These are phyloP conservation scores for Phtheirospermum japonicum DNA, from an alignment of 257 asterid genomes.

Conservation along the genomic window DNA sequence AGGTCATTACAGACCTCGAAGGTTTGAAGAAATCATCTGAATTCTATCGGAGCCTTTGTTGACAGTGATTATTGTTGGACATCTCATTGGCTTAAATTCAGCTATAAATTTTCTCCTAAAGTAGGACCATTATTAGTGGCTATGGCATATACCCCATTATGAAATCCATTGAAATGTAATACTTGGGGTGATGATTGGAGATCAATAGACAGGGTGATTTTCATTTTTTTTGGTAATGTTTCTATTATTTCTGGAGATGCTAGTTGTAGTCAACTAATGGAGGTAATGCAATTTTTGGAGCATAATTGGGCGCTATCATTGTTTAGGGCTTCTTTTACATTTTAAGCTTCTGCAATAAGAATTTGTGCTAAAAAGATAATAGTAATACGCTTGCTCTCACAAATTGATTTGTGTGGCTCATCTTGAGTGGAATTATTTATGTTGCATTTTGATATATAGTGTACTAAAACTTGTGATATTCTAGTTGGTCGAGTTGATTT, in stretches of 20 bases:
- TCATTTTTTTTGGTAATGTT: background rate
- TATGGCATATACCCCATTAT: background rate
- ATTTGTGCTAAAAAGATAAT: too few species aligned
- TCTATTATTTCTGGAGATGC: background rate
- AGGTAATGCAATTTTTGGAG: slow-evolving; percentile 4
- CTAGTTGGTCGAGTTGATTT: too few species aligned
- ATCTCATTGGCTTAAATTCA: background rate
- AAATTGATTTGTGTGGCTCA: too few species aligned
- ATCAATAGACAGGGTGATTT: slow-evolving; percentile 9
- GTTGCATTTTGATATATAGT: too few species aligned
- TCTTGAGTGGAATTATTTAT: too few species aligned
- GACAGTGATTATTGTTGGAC: slow-evolving; percentile 23
- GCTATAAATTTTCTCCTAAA: background rate
- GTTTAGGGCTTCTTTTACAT: too few species aligned
- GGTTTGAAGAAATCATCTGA: slow-evolving; percentile 59
- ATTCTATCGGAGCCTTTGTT: slow-evolving; percentile 69
- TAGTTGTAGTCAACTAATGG: slow-evolving; percentile 1
- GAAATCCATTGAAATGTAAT: background rate
- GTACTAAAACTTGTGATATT: too few species aligned
- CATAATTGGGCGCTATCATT: too few species aligned
- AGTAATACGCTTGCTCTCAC: too few species aligned
- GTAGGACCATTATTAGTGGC: too few species aligned
- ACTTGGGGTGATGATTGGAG: slow-evolving; percentile 7
- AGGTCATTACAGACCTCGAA: slow-evolving; percentile 51
- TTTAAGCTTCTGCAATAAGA: too few species aligned